phyloP scores from a whole-genome alignment of 192 early-diverging fungal genomes.

The Oehlia diaphana region DNA sequence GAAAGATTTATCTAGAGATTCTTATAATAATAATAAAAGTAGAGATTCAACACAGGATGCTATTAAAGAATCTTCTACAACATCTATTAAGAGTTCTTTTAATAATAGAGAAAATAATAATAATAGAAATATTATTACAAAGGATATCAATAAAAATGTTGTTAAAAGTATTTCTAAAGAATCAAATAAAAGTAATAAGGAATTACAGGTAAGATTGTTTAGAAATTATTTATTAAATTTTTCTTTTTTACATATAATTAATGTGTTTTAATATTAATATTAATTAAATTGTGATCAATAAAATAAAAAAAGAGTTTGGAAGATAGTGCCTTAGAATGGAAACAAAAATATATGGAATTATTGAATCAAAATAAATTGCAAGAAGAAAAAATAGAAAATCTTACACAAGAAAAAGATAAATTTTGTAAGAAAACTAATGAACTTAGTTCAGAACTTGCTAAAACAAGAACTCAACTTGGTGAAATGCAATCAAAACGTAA shows the following conservation, averaged over 20 bases:
- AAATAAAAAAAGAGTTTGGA: neutral
- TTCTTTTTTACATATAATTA: no score
- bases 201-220: neutral
- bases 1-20: neutral
- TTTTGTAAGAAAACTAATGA: neutral
- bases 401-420: neutral
- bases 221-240: neutral
- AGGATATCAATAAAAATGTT: neutral
- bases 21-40: neutral
- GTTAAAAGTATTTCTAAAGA: neutral
- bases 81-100: neutral
- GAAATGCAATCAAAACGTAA: neutral
- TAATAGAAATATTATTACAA: neutral
- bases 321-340: neutral
- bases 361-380: neutral
- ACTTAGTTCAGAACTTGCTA: slow-evolving; percentile 4
- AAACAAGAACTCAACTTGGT: neutral
- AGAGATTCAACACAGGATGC: neutral
- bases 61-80: neutral
- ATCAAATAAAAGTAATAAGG: neutral
- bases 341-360: slow-evolving; percentile 7
- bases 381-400: neutral
- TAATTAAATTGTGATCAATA: neutral
- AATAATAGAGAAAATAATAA: neutral
- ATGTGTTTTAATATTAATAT: neutral